Evolutionary conservation across 2,329 filamentous ascomycete species (phyloP).

Genomic region (Ampelomyces quisqualis): DNA sequence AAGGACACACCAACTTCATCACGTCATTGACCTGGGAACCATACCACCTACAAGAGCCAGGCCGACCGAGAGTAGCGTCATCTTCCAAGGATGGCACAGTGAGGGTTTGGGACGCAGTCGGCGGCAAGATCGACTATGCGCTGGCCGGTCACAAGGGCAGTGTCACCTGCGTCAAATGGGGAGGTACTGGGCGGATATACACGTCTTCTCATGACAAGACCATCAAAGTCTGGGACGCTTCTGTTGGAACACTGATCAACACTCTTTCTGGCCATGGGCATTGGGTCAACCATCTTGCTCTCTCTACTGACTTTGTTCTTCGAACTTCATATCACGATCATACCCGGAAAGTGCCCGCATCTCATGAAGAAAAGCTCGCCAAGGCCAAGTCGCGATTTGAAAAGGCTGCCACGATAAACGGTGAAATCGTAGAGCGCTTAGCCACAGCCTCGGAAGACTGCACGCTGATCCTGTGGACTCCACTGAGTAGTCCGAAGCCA

Average conservation of each 20-base stretch:
- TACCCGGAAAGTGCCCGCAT: constrained; percentile 65
- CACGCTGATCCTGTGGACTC: constrained; percentile 95
- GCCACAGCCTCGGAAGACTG: constrained; percentile 94
- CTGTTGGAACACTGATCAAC: constrained; percentile 75
- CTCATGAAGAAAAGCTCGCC: constrained; percentile 67
- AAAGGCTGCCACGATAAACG: constrained; percentile 75
- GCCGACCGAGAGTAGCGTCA: constrained; percentile 77
- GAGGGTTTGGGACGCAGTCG: constrained; percentile 80
- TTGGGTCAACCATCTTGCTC: constrained; percentile 91
- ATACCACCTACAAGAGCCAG: constrained; percentile 75
- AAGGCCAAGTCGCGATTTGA: constrained; percentile 83
- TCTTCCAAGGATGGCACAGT: constrained; percentile 89
- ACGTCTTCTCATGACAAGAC: constrained; percentile 80
- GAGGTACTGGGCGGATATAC: constrained; percentile 67
- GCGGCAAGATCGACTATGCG: constrained; percentile 75
- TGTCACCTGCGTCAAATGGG: constrained; percentile 92
- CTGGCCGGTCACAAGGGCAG: constrained; percentile 85
- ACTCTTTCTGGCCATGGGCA: constrained; percentile 82
- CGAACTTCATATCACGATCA: constrained; percentile 88
- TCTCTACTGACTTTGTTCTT: constrained; percentile 89
- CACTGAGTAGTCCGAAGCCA: constrained; percentile 72
- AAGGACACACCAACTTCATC: constrained; percentile 87
- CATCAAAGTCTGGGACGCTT: constrained; percentile 84
- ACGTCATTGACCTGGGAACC: constrained; percentile 90
- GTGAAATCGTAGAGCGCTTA: constrained; percentile 76